A percentile compares a stretch with the other conserved stretches of the same genome.
Conservation (phyloP, 2,329 filamentous ascomycete genomes). For the Fusarium sp. region DNA sequence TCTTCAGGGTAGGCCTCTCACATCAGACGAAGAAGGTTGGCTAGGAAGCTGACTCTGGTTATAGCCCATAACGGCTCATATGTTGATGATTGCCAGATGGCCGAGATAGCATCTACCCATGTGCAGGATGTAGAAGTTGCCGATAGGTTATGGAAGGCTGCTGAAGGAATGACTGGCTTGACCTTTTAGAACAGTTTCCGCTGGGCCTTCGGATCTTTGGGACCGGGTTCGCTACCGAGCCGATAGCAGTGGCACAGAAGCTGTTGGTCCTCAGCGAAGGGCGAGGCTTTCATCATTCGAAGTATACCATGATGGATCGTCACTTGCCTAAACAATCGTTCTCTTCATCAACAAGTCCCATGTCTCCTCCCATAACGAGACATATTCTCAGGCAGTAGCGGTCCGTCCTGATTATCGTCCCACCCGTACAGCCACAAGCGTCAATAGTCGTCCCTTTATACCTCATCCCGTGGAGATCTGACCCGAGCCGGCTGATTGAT, state of each 20-base stretch:
- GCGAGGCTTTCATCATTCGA: neutral
- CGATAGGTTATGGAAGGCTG: neutral
- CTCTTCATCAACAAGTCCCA: neutral
- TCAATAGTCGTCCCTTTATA: neutral
- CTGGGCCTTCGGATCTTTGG: neutral
- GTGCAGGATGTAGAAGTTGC: neutral
- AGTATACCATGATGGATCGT: neutral
- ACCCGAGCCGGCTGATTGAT: neutral
- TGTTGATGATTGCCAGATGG: neutral
- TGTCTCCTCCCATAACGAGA: neutral
- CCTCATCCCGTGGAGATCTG: neutral
- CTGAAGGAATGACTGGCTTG: neutral
- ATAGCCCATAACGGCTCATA: neutral
- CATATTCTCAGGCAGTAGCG: neutral
- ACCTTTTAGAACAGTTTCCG: neutral
- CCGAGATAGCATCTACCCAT: neutral
- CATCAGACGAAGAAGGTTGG: rapidly evolving
- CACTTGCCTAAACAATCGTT: neutral
- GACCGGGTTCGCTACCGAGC: neutral
- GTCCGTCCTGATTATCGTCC: neutral
- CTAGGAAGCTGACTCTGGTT: neutral
- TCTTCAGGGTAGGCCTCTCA: neutral
- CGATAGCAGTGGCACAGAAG: neutral
- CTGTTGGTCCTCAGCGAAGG: neutral
- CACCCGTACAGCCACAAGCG: neutral